Evolutionary conservation across 305 asterid species (phyloP).

Genomic region (Solanum hybrid): DNA sequence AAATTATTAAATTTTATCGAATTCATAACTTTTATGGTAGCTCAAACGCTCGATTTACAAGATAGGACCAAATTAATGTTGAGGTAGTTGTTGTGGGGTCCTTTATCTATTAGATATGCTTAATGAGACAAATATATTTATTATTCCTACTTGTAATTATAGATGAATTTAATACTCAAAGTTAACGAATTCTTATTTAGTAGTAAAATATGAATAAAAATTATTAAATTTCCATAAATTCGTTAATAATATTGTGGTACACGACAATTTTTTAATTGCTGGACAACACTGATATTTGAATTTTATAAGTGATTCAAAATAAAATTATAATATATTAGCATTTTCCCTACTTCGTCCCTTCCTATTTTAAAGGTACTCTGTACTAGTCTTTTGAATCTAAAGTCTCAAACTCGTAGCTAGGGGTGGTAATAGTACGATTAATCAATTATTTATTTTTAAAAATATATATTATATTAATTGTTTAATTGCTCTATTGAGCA

Average conservation of each 20-base stretch:
- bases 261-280: neutral
- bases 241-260: neutral
- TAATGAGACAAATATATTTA: neutral
- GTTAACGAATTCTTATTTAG: neutral
- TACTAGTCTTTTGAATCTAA: neutral
- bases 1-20: neutral
- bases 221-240: neutral
- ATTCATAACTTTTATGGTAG: neutral
- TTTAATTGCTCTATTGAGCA: fast-evolving
- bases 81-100: neutral
- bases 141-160: neutral
- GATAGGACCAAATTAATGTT: neutral
- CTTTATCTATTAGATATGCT: neutral
- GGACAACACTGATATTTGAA: neutral
- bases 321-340: neutral
- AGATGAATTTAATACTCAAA: neutral
- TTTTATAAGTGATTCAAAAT: neutral
- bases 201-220: neutral
- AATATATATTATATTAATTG: neutral
- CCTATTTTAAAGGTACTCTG: neutral
- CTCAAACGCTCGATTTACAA: neutral
- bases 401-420: neutral
- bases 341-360: neutral
- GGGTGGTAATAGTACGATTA: neutral
- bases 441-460: neutral